Percentiles rank a stretch among this genome's conserved stretches.
Evolutionary conservation across 225 moss, liverwort and hornwort species (phyloP).

Genomic region (Pseudoscleropodium purum): DNA sequence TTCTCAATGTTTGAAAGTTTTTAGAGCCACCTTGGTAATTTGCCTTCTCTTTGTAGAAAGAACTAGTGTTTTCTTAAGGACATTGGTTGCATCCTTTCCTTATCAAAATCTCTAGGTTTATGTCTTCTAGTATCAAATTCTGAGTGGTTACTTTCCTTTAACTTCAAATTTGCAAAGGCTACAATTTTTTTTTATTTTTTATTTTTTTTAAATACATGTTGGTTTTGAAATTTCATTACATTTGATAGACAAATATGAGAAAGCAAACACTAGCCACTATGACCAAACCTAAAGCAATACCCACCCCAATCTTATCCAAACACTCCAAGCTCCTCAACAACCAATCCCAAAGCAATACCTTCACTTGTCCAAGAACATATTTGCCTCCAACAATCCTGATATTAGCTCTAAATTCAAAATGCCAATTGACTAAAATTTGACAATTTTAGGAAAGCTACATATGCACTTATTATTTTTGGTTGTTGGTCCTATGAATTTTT

Average conservation of each 20-base stretch:
- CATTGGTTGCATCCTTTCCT: not conserved
- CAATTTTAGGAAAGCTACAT: not conserved
- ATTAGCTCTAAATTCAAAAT: not conserved
- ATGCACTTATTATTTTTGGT: not conserved
- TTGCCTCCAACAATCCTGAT: rapidly evolving
- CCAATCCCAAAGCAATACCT: not conserved
- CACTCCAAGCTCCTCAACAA: not conserved
- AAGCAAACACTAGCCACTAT: rapidly evolving
- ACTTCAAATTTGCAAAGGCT: no score
- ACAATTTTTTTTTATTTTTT: no score
- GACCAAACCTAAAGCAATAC: no score
- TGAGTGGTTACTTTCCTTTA: rapidly evolving
- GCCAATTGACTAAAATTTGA: not conserved
- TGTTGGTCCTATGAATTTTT: not conserved
- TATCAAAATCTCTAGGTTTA: not conserved
- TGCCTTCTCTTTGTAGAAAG: no score
- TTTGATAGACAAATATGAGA: rapidly evolving
- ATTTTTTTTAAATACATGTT: not conserved
- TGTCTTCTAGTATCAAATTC: not conserved
- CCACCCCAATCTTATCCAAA: rapidly evolving
- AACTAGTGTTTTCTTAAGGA: rapidly evolving
- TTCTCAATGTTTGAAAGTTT: no score
- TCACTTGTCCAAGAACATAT: not conserved
- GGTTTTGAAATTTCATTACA: no score
- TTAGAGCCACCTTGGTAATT: no score